Base-by-base conservation (phyloP, 306 rosid genomes). In the Vachellia pachyceras region DNA sequence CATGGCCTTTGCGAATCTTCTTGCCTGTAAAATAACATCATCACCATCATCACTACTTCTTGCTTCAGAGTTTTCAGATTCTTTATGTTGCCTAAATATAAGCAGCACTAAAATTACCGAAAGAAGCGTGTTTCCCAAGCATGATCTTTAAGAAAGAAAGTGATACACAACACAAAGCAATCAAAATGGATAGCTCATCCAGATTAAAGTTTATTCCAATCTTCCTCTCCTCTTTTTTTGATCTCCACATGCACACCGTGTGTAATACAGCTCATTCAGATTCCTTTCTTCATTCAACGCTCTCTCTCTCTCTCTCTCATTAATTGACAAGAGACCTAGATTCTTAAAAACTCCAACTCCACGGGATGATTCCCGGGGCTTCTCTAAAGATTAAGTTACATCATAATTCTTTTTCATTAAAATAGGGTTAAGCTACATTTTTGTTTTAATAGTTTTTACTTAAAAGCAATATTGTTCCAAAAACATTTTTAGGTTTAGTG, bases 1-100 rank as follows among this genome's bases (percentile, higher is more conserved):
- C 52, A 93, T 33, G 39, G 94, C 98, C 90, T 84, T 95, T 15
- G 99, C 98, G 73, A 82, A 95, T 79, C 90, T 36, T 88, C 99
- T 91, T 86, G 98, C 99, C 99, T 95, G 92, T 2, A 55, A 10
- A 18, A 55, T 55, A 55, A 13, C 20, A 52, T 52, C 9, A 18
- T 46, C 58, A 52, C 6, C 23, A 52, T 18, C 22, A 17, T 18
- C 10, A 55, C 9, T 29, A 55, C 1, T 55, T 55, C 63, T 55
- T n/a, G 25, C 25, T 55, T 55, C 20, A 7, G 63, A 8, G 9
- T 17, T 20, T 55, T 33, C 29, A 18, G 63, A 55, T 55, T 55
- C 63, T 55, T 20, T 22, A 3, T 29, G 33, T 55, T 55, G 63
- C 20, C 63, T 9, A 20, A 55, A 20, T 29, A 15, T 49, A 15